These are phyloP conservation scores for Brassica balearica DNA, from an alignment of 441 rosid genomes.

Conservation along the genomic window DNA sequence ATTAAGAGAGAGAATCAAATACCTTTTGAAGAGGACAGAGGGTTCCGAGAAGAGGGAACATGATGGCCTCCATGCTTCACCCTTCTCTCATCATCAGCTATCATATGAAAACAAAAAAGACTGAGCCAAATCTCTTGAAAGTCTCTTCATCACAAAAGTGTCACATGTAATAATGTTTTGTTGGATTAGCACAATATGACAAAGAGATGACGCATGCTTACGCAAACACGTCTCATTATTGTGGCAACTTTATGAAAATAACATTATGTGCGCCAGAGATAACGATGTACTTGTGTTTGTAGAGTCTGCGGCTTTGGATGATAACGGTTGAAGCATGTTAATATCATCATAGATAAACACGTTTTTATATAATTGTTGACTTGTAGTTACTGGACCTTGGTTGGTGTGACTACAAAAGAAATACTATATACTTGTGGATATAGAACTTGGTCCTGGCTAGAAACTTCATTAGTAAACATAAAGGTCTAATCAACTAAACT, in stretches of 20 bases:
- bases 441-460: conserved; percentile 17
- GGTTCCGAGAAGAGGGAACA: conserved; percentile 74
- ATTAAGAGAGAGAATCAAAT: background rate
- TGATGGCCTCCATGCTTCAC: conserved; percentile 81
- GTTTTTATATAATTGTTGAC: conserved; percentile 8
- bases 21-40: conserved; percentile 53
- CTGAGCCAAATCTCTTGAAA: conserved; percentile 52
- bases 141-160: conserved; percentile 44
- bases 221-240: conserved; percentile 56
- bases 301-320: conserved; percentile 10
- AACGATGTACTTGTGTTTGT: conserved; percentile 24
- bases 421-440: background rate
- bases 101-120: conserved; percentile 10
- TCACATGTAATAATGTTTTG: conserved; percentile 37
- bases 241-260: conserved; percentile 7
- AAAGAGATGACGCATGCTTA: conserved; percentile 60
- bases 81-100: conserved; percentile 47
- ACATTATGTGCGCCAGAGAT: conserved; percentile 28
- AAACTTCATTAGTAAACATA: conserved; percentile 15
- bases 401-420: background rate
- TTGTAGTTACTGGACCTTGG: conserved; percentile 2
- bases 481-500: conserved; percentile 7
- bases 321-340: conserved; percentile 14
- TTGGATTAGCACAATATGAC: conserved; percentile 43
- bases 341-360: background rate